Percentiles rank a stretch among this genome's conserved stretches.
Evolutionary conservation across 345 rosid genomes (phyloP).

Genomic region (sweet orange (Citrus sinensis)): DVS_A1.0 CM039167.1:20293001-20293500

Average conservation of each 20-base stretch:
- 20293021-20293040: neutral
- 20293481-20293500: slow-evolving; percentile 75
- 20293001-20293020: neutral
- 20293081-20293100: too few species aligned
- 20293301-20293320: slow-evolving; percentile 26
- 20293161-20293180: slow-evolving; percentile 26
- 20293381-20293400: slow-evolving; percentile 77
- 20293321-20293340: slow-evolving; percentile 55
- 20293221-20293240: neutral
- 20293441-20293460: slow-evolving; percentile 95
- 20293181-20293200: slow-evolving; percentile 34
- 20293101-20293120: neutral
- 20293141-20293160: neutral
- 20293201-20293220: neutral
- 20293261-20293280: neutral
- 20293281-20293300: neutral
- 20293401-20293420: slow-evolving; percentile 64
- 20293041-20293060: slow-evolving; percentile 11
- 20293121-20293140: neutral
- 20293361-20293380: slow-evolving; percentile 99
- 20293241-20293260: neutral
- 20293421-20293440: slow-evolving; percentile 68
- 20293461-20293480: slow-evolving; percentile 82
- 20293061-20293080: slow-evolving; percentile 10
- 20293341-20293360: slow-evolving; percentile 90